Evolutionary conservation across 2,329 filamentous ascomycete genomes (phyloP).

Genomic region (Lithohypha guttulata): DNA sequence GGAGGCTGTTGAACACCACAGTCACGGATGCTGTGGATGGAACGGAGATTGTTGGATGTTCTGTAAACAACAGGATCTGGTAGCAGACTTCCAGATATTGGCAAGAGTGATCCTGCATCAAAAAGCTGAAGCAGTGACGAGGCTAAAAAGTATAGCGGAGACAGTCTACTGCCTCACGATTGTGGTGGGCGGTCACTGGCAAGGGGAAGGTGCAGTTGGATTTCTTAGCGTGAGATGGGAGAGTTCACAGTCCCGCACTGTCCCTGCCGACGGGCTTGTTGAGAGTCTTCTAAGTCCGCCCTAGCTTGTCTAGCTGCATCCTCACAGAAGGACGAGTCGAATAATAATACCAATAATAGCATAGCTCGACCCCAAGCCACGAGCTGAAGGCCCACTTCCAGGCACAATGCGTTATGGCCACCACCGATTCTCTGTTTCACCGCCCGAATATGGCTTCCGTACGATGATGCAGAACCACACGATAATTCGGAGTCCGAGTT

Average conservation of each 20-base stretch:
- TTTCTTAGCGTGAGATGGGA: conserved; percentile 3
- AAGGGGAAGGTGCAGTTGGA: conserved; percentile 11
- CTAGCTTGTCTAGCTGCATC: conserved; percentile 10
- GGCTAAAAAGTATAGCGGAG: conserved; percentile 7
- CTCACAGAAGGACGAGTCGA: conserved; percentile 8
- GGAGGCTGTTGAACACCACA: conserved; percentile 16
- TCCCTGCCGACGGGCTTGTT: conserved; percentile 10
- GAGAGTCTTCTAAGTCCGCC: conserved; percentile 20
- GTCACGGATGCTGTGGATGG: no score
- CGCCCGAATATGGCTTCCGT: not conserved
- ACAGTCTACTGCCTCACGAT: not conserved
- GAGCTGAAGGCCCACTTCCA: conserved; percentile 1
- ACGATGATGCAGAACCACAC: conserved; percentile 1
- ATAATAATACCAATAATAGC: conserved; percentile 20
- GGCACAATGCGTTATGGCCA: no score
- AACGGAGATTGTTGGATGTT: conserved; percentile 7
- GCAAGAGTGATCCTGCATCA: conserved; percentile 4
- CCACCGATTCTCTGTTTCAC: conserved; percentile 2
- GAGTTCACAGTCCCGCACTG: not conserved
- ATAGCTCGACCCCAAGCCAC: conserved; percentile 18
- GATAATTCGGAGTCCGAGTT: conserved; percentile 8
- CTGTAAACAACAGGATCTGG: not conserved
- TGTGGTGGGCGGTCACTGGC: conserved; percentile 6
- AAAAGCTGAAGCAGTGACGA: conserved; percentile 9
- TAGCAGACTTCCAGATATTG: conserved; percentile 7